Base-by-base conservation (phyloP, 2,329 filamentous ascomycete species). In the Pseudogymnoascus pannorum region DNA sequence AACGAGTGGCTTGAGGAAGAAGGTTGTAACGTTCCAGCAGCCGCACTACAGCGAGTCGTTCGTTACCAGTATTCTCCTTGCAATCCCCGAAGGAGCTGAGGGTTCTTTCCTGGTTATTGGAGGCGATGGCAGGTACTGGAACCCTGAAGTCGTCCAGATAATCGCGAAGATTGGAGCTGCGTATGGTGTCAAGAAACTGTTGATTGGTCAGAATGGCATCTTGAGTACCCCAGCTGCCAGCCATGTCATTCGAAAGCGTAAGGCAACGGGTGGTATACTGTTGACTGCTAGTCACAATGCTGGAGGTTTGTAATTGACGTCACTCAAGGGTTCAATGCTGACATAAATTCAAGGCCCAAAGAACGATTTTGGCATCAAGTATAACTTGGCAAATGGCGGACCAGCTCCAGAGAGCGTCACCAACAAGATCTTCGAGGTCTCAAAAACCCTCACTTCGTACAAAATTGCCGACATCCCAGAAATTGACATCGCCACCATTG, bases 361-460 rank as follows among this genome's bases (percentile, higher is more conserved):
- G 69, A 89, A 94, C 74, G 94, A 99, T 78, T 99, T 99, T 71
- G 94, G 94, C 70, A 99, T 99, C 87, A 99, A 99, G 81, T 99
- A 99, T 85, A 99, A 99, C 82, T 82, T 99, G 63, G 82, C 91
- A 75, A 97, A 99, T 73, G 94, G 94, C 70, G 94, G 92, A 61
- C 94, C 94, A 44, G 94, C 94, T 61, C 94, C 94, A 63, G 94
- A 99, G 77, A 88, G 89, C 60, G 91, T 99, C 67, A 99, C 94
- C 68, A 95, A 99, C 86, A 96, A 96, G 81, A 97, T 99, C 75
- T 97, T 85, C 79, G 91, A 93, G 70, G 86, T 87, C 64, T 93
- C 93, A 69, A 97, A 97, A 83, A 86, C 83, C 66, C 82, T 99
- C 69, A 90, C 86, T 48, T 91, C 88, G 58, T 99, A 97, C 84